Evolutionary conservation across 2,329 filamentous ascomycete species (phyloP), one percentile per base, ranked within the genome.

Genomic region (Pestalotiopsis sp.): DNA sequence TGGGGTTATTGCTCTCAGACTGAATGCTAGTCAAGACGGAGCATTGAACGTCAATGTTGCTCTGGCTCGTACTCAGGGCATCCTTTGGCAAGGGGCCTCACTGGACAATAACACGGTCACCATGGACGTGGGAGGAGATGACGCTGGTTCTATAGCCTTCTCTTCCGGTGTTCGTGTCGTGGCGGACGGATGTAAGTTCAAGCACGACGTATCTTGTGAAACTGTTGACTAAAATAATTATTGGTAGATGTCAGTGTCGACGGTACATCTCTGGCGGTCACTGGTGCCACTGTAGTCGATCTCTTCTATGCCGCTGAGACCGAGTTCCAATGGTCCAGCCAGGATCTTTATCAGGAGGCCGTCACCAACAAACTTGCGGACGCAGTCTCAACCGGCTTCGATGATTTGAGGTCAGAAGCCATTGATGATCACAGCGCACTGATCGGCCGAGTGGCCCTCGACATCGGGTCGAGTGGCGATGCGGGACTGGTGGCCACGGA

Each of bases 1-100:
- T 56, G 63, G 63, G 14, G 39, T 57, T 25, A 63, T 66, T 20
- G 69, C 68, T 38, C 72, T 74, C 13, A 68, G 70, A 12, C 49
- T 69, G 9, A 72, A 75, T 39, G 52, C 72, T 70, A 56, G 64
- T 66, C n/a, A 62, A 66, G 3, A 39, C 49, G 52, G 67, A 36
- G 49, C 59, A 23, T 17, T 68, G 39, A 45, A 66, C 41, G 52
- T 64, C 25, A 45, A 11, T 27, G 39, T 66, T 31, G 39, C 41
- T 23, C 49, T 66, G 20, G 31, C 45, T 6, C 63, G 63, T n/a
- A 56, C 41, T 14, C 20, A 13, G 31, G 63, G 63, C 20, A 31
- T 66, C n/a, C 20, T 57, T 7, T 56, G 49, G 63, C 41, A 66
- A 17, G 49, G 45, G n/a, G 63, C 63, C 7, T 56, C 45, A 23